Evolutionary conservation across 371 early-diverging fungal species (phyloP).

Genomic region (Sporodiniella umbellata): DNA sequence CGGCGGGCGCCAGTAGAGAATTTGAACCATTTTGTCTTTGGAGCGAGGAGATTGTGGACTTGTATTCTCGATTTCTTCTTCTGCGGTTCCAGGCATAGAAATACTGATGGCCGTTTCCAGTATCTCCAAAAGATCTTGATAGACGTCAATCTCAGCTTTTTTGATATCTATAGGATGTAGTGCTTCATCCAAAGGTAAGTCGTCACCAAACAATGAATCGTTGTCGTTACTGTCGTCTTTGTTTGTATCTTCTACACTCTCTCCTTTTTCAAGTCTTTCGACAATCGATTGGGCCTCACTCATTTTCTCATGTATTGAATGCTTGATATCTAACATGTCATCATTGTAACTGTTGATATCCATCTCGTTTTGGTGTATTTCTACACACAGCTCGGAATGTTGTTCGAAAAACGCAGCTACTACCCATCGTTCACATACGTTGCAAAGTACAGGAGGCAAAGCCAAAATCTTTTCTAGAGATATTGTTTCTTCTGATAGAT

Average conservation of each 20-base stretch:
- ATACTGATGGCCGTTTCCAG: slow-evolving; percentile 50
- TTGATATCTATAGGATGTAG: slow-evolving; percentile 21
- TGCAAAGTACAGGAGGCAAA: slow-evolving; percentile 62
- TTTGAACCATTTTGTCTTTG: slow-evolving; percentile 47
- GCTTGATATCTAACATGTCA: slow-evolving; percentile 56
- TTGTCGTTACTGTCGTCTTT: slow-evolving; percentile 13
- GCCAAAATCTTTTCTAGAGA: slow-evolving; percentile 23
- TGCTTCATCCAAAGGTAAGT: slow-evolving; percentile 21
- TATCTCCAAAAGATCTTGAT: slow-evolving; percentile 35
- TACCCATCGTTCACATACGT: slow-evolving; percentile 78
- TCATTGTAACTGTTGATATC: slow-evolving; percentile 74
- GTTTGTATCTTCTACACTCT: not conserved
- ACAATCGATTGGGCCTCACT: slow-evolving; percentile 21
- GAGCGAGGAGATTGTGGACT: slow-evolving; percentile 28
- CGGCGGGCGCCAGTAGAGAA: slow-evolving; percentile 52
- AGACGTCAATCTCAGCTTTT: slow-evolving; percentile 23
- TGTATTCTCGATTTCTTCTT: slow-evolving; percentile 3
- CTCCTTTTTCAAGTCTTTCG: not conserved
- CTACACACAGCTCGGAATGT: slow-evolving; percentile 72
- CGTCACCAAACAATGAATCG: slow-evolving; percentile 25
- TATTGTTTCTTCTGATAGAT: slow-evolving; percentile 7
- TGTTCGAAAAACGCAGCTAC: slow-evolving; percentile 75
- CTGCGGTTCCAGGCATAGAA: slow-evolving; percentile 49
- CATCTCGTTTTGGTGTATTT: slow-evolving; percentile 78
- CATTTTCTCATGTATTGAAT: slow-evolving; percentile 47